Evolutionary conservation across 352 stramenopile genomes (phyloP), one percentile per base, ranked within the genome.

Genomic region (Pythium aristosporum): DNA sequence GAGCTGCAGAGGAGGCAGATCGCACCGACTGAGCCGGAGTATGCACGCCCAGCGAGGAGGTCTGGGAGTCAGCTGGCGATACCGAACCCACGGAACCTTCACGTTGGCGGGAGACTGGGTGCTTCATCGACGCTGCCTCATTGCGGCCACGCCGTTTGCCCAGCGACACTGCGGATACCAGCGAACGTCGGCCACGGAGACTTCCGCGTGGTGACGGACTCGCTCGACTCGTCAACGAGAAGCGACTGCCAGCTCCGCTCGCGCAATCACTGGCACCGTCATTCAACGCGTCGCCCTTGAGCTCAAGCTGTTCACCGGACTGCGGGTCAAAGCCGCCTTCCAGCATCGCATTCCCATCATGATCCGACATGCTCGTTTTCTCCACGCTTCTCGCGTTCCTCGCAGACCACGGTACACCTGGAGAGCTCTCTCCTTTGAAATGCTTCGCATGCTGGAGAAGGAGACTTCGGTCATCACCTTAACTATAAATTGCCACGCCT

Each of bases 221-320:
- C 32, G 46, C 36, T 44, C 53, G 44, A 23, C 61, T 68, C 25
- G 32, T 51, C 2, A 67, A 2, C 7, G 52, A 61, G 36, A 67
- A 67, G 49, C 59, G 28, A 13, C 34, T 63, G 13, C 36, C 36
- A 5, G 57, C 34, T 15, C 46, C 34, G 18, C 47, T 56, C 12
- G 21, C 47, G 6, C 25, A 23, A 34, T 56, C 57, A 8, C 21
- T 63, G 11, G 37, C n/a, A 13, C 61, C 42, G 21, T 59, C 47
- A n/a, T 68, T 51, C 3, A 69, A 39, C 25, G 63, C 63, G 23
- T 69, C 63, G 47, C 55, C 63, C 34, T 63, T 25, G 42, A 69
- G 63, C 44, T 62, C 52, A 9, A 63, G 5, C 1, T 15, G 18
- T 8, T 49, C 47, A 18, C 23, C 39, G 20, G 16, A n/a, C 18